Percentiles rank a stretch among this genome's conserved stretches.
Conservation (phyloP, 441 rosid genomes). For the Erodium chrysanthum region DNA sequence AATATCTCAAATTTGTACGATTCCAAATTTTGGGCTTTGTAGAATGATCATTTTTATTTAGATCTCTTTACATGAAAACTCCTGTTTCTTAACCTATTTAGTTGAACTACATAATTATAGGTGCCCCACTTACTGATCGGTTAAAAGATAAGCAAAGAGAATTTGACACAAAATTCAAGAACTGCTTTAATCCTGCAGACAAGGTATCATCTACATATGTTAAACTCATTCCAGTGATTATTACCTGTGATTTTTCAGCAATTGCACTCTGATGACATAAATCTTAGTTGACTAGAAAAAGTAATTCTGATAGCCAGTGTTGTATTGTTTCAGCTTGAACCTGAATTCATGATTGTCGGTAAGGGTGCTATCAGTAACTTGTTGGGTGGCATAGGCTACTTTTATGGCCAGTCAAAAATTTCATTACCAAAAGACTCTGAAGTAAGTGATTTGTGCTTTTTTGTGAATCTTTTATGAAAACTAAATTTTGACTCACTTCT, state of each 20-base stretch:
- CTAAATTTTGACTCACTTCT: slow-evolving; percentile 4
- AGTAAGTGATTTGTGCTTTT: slow-evolving; percentile 37
- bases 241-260: slow-evolving; percentile 12
- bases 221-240: slow-evolving; percentile 3
- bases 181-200: slow-evolving; percentile 45
- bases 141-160: slow-evolving; percentile 50
- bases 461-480: background rate
- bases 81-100: slow-evolving; percentile 4
- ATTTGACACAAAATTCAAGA: slow-evolving; percentile 60
- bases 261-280: background rate
- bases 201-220: slow-evolving; percentile 40
- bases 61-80: background rate
- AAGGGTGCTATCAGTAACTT: slow-evolving; percentile 82
- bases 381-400: slow-evolving; percentile 96
- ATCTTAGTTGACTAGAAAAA: background rate
- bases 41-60: background rate
- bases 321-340: slow-evolving; percentile 51
- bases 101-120: slow-evolving; percentile 27
- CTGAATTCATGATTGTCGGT: slow-evolving; percentile 53
- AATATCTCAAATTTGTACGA: background rate
- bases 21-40: background rate
- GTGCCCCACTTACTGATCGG: slow-evolving; percentile 43
- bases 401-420: slow-evolving; percentile 84
- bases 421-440: slow-evolving; percentile 41
- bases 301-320: background rate